phyloP scores from a whole-genome alignment of 768 basidiomycete genomes.

The Leccinellum albellum region DNA sequence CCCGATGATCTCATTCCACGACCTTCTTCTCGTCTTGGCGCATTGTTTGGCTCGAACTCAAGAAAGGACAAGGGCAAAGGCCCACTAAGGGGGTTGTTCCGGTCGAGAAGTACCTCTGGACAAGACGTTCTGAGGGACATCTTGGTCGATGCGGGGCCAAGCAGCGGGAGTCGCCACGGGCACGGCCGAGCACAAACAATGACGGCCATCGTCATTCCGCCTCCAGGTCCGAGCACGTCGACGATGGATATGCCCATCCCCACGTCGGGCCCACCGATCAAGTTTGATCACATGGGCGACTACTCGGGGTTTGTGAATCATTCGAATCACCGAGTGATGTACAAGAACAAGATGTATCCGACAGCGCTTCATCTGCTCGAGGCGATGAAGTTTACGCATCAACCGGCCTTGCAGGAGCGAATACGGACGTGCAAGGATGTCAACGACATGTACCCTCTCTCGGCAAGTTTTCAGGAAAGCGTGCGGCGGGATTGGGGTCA shows the following conservation, averaged over 20 bases:
- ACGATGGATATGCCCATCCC: slow-evolving; percentile 13
- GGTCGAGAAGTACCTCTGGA: slow-evolving; percentile 37
- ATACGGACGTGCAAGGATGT: slow-evolving; percentile 46
- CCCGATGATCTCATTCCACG: slow-evolving; percentile 18
- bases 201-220: slow-evolving; percentile 23
- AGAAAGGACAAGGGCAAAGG: slow-evolving; percentile 35
- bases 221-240: background rate
- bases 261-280: slow-evolving; percentile 24
- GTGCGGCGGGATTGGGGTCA: slow-evolving; percentile 56
- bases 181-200: slow-evolving; percentile 21
- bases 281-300: slow-evolving; percentile 41
- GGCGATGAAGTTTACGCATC: slow-evolving; percentile 61
- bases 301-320: slow-evolving; percentile 58
- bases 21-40: slow-evolving; percentile 18
- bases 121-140: slow-evolving; percentile 6
- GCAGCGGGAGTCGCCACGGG: slow-evolving; percentile 14
- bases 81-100: slow-evolving; percentile 41
- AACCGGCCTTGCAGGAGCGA: slow-evolving; percentile 51
- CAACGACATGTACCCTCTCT: slow-evolving; percentile 37
- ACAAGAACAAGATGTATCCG: slow-evolving; percentile 53
- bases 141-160: slow-evolving; percentile 11
- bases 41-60: slow-evolving; percentile 23
- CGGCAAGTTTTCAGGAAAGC: slow-evolving; percentile 31
- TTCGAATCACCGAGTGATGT: slow-evolving; percentile 60
- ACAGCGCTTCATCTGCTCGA: slow-evolving; percentile 75